Evolutionary conservation across 1,284 basidiomycete genomes (phyloP), one percentile per base, ranked within the genome.

Genomic region (Microstroma glucosiphilum): DNA sequence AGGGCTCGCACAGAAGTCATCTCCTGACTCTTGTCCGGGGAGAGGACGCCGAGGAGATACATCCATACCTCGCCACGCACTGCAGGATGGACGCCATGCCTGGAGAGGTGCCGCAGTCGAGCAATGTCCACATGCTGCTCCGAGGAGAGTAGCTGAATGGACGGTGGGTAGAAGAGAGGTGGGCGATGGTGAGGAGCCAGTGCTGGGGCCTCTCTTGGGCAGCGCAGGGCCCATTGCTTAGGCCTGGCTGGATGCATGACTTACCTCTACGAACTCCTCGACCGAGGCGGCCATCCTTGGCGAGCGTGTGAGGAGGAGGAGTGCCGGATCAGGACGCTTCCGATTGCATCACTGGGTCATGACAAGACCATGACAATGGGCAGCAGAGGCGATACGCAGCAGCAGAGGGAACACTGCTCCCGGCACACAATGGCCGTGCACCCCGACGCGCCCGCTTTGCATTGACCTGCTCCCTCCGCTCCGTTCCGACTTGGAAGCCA

Each of bases 11-110:
- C 76, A 9, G 75, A 65, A 1, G 75, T 77, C 75, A 77, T 77
- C 60, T 78, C 76, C 55, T 77, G 73, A 1, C 68, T 66, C 63
- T 77, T 78, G 64, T 78, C 75, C 41, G 70, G 69, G 43, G 73
- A 73, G 7, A 78, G 71, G 6, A 78, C 76, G 49, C 76, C 76
- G 15, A 78, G 72, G 1, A 78, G 68, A 58, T 78, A 77, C 17
- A 78, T 68, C 76, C 76, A 78, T 13, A 78, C 76, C 57, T 78
- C 76, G 37, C 76, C 76, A 12, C 76, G 71, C 0, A 78, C 76
- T 17, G 66, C 65, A 0, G 75, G 66, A 58, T 72, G 75, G 17
- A 76, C 64, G 13, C 76, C 76, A 42, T 78, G 76, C 0, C 76
- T 64, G 6, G 76, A 71, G 26, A 75, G 71, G 55, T 73, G 73